Conservation (phyloP, 805 yeast species). For the Wickerhamomyces alni region DNA sequence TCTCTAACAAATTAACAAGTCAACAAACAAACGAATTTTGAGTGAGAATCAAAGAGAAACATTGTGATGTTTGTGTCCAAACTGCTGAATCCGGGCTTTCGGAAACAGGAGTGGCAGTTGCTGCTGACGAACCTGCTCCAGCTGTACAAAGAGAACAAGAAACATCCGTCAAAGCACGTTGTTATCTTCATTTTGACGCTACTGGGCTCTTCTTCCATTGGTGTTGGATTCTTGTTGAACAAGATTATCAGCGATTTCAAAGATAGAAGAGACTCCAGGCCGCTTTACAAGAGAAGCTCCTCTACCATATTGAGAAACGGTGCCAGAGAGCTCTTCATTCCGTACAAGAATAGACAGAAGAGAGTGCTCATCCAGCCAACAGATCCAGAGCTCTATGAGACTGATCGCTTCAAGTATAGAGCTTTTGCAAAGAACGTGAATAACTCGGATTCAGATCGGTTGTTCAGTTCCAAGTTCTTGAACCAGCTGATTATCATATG, state of each 20-base stretch:
- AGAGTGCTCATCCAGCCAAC: conserved; percentile 23
- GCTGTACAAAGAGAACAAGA: conserved; percentile 21
- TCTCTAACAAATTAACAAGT: too few relatives aligned
- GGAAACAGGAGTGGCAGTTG: conserved; percentile 19
- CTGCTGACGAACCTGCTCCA: conserved; percentile 17
- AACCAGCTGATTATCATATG: conserved; percentile 72
- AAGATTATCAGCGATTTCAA: conserved; percentile 21
- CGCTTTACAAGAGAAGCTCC: conserved; percentile 22
- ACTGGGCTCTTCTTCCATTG: conserved; percentile 18
- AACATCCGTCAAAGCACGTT: conserved; percentile 23
- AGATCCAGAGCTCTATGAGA: conserved; percentile 22
- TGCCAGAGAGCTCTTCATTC: conserved; percentile 24
- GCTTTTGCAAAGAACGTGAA: conserved; percentile 22
- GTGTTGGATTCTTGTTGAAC: conserved; percentile 16
- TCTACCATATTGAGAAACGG: conserved; percentile 25
- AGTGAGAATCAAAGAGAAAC: background rate
- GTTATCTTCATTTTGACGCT: conserved; percentile 21
- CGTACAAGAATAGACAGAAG: conserved; percentile 23
- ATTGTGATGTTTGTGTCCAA: conserved; percentile 8
- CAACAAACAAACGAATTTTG: too few relatives aligned
- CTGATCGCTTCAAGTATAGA: conserved; percentile 22
- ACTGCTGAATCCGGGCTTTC: conserved; percentile 12
- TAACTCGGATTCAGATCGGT: conserved; percentile 18
- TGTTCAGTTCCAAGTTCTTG: conserved; percentile 57
- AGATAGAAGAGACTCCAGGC: conserved; percentile 23